Evolutionary conservation across 164 flowering plant species (phyloP).

Genomic region (Houttuynia cordata): DNA sequence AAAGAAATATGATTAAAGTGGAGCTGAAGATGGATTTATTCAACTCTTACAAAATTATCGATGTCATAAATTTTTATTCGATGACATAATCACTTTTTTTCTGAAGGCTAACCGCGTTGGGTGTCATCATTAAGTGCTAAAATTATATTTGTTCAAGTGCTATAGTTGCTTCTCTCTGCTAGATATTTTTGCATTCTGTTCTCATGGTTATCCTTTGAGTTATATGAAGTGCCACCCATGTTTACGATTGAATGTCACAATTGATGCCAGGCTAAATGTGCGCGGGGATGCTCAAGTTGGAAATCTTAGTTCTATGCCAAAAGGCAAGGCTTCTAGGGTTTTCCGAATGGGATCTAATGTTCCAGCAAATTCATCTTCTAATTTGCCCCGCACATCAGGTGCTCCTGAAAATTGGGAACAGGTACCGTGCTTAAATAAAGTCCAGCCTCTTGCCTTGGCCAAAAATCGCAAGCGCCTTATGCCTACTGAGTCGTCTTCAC

Average conservation of each 20-base stretch:
- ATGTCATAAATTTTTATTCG: neutral
- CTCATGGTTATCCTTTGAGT: neutral
- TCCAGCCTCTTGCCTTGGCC: conserved; percentile 28
- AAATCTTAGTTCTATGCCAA: conserved; percentile 31
- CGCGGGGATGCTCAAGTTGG: conserved; percentile 38
- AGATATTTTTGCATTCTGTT: too few relatives aligned
- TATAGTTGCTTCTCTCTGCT: neutral
- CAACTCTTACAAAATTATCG: neutral
- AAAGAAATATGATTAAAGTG: too few relatives aligned
- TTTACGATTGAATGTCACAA: neutral
- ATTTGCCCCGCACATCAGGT: conserved; percentile 37
- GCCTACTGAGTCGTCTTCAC: conserved; percentile 69
- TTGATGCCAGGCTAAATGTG: conserved; percentile 28
- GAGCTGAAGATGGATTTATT: neutral
- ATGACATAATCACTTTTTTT: neutral
- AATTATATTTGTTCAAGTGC: too few relatives aligned
- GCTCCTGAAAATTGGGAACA: conserved; percentile 62
- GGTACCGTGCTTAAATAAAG: conserved; percentile 32
- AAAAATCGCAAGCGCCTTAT: conserved; percentile 57
- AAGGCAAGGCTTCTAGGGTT: conserved; percentile 71
- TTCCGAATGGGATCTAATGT: conserved; percentile 41
- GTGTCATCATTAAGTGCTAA: neutral
- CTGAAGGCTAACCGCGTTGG: neutral
- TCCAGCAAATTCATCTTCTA: conserved; percentile 42
- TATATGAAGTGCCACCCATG: neutral